Base-by-base conservation (phyloP, 2,329 filamentous ascomycete species). In the Ascochyta clinopodiicola region DNA sequence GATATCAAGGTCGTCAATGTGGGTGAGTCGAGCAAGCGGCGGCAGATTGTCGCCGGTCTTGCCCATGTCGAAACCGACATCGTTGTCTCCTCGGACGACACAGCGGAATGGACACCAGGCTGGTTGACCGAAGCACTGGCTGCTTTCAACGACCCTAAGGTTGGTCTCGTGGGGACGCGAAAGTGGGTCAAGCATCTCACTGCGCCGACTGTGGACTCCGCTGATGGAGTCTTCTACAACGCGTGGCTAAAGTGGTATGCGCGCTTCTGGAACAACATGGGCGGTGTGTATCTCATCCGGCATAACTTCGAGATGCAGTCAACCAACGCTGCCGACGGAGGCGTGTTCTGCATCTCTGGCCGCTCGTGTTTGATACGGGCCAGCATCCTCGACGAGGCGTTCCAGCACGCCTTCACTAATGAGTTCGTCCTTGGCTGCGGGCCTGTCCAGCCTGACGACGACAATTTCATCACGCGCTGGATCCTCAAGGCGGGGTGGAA, bases 381-480 rank as follows among this genome's bases (percentile, higher is more conserved):
- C 0, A 6, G 7, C 0, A 71, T 75, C 25, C 53, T 75, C 2
- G 53, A 66, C 6, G 1, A 37, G 0, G 44, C 39, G 0, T 75
- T 76, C 42, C 34, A 58, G 6, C 8, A 57, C 4, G 57, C 44
- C 0, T 73, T 68, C 32, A 34, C 55, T 0, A 58, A 68, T 24
- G 69, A 73, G 43, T 60, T 60, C 31, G 17, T 67, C 10, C 40
- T 59, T 7, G 64, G 64, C 3, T 57, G 53, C 29, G 65, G 66
- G 6, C 66, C 62, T 8, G 45, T 72, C 3, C 62, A 62, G 8
- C 62, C 69, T 1, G 71, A 71, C 12, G 71, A 75, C n/a, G 70
- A 74, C 38, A 71, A 68, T 25, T 87, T 82, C 59, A 74, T 84
- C 24, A 86, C 84, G 0, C 77, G 85, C 7, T 82, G 78, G 59